Evolutionary conservation across 75 land plant genomes (phyloP).

Genomic region (Azolla pinnata): DNA sequence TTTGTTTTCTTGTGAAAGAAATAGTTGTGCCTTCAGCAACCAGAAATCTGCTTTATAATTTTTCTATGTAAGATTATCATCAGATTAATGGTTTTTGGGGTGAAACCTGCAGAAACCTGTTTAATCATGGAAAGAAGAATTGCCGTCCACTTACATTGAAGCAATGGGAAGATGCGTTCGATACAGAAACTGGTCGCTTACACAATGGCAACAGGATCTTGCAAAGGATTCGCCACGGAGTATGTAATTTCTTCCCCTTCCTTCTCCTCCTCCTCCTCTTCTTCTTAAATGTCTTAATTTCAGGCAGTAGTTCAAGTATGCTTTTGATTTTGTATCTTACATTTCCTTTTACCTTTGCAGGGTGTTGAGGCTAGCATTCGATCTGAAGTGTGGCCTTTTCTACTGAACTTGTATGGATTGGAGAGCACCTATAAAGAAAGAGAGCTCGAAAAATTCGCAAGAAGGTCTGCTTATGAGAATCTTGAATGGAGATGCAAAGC

Average conservation of each 20-base stretch:
- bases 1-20: too few relatives aligned
- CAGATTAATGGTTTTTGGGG: too few relatives aligned
- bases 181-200: conserved; percentile 44
- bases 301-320: not conserved
- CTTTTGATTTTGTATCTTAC: conserved; percentile 2
- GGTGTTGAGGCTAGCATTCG: conserved; percentile 66
- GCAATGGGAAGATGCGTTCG: conserved; percentile 49
- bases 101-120: too few relatives aligned
- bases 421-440: conserved; percentile 49
- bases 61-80: too few relatives aligned
- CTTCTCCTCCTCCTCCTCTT: not conserved
- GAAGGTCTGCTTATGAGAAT: conserved; percentile 27
- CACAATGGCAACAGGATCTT: conserved; percentile 55
- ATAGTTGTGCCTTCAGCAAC: too few relatives aligned
- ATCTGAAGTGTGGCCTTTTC: conserved; percentile 79
- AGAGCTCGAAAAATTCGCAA: conserved; percentile 21
- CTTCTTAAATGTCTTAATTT: not conserved
- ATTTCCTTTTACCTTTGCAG: conserved; percentile 20
- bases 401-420: conserved; percentile 53
- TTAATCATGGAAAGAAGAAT: too few relatives aligned
- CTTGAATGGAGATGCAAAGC: not conserved
- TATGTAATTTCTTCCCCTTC: not conserved
- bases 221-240: conserved; percentile 44
- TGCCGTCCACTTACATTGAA: conserved; percentile 44
- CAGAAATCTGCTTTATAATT: too few relatives aligned